Base-by-base conservation (phyloP, 2,329 filamentous ascomycete genomes). In the Penicillium griseofulvum region DNA sequence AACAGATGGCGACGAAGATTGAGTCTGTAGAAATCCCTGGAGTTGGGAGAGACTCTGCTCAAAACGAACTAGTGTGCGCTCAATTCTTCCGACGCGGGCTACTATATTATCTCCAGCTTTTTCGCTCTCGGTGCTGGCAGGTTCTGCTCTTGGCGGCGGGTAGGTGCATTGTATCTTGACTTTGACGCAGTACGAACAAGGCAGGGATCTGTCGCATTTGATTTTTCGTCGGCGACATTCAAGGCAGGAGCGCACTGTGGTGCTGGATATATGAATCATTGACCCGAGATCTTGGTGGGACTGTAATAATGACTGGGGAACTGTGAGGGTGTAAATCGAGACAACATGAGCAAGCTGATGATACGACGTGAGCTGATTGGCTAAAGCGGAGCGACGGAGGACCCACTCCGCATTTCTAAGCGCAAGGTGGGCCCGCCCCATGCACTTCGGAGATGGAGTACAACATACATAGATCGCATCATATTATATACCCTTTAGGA, bases 101-200 rank as follows among this genome's bases (percentile, higher is more conserved):
- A 28, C 14, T 22, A 39, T 12, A 33, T 26, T 24, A 38, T 19
- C 24, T 14, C 17, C n/a, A 17, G 44, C 0, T n/a, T 11, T 31
- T 1, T 31, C 22, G 37, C 48, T 47, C 24, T 58, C 12, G 7
- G 6, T 39, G 9, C 14, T 31, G 11, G n/a, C 1, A 31, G n/a
- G 6, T 4, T 49, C 34, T 2, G 26, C 26, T 39, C 33, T 57
- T 45, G 22, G 43, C 47, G 47, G 28, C 57, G 63, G 58, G 37
- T 65, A 76, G n/a, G 59, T 60, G 60, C 74, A 76, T 56, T 70
- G 62, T 12, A 66, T 63, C 19, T 64, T 58, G 2, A 72, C 65
- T 55, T 74, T 79, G 34, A 67, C 50, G 24, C 65, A 66, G 48
- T 67, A 65, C n/a, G 57, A 57, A 50, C 66, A 68, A 14, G 65